A percentile compares a stretch with the other conserved stretches of the same genome.
Conservation (phyloP, 164 flowering plant species). For the Nelumbo lutea region DNA sequence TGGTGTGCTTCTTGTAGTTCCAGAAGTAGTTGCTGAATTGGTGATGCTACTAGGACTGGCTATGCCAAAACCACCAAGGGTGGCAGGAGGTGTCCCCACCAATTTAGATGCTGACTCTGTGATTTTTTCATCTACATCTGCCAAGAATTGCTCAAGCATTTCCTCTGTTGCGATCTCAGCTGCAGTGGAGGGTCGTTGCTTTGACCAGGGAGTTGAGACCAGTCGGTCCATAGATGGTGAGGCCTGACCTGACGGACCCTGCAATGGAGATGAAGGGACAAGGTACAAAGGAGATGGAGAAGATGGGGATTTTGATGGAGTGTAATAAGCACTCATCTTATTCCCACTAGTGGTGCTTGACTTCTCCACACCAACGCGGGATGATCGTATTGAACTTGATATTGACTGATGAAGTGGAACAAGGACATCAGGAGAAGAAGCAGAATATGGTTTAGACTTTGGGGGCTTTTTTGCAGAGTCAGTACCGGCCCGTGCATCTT, state of each 20-base stretch:
- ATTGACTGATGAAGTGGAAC: slow-evolving; percentile 75
- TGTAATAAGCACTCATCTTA: slow-evolving; percentile 29
- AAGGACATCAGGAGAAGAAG: slow-evolving; percentile 44
- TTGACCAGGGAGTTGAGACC: slow-evolving; percentile 69
- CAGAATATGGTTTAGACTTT: slow-evolving; percentile 37
- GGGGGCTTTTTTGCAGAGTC: slow-evolving; percentile 62
- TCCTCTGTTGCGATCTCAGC: slow-evolving; percentile 64
- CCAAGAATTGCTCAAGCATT: slow-evolving; percentile 69
- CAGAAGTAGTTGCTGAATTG: slow-evolving; percentile 65
- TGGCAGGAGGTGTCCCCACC: slow-evolving; percentile 62
- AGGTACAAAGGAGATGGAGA: slow-evolving; percentile 59
- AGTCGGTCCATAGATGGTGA: slow-evolving; percentile 49
- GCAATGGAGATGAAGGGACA: slow-evolving; percentile 42
- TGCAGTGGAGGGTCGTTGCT: slow-evolving; percentile 37
- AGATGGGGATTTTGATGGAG: slow-evolving; percentile 51
- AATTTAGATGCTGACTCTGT: slow-evolving; percentile 61
- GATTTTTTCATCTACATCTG: slow-evolving; percentile 76
- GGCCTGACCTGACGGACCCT: slow-evolving; percentile 34
- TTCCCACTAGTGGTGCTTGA: slow-evolving; percentile 37
- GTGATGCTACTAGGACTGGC: slow-evolving; percentile 52
- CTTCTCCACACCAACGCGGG: slow-evolving; percentile 39
- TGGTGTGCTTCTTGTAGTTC: slow-evolving; percentile 81
- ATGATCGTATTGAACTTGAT: slow-evolving; percentile 33
- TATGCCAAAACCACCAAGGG: slow-evolving; percentile 52
- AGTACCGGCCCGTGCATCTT: slow-evolving; percentile 21